Conservation (phyloP, 306 rosid species). For the Vachellia pachyceras region DNA sequence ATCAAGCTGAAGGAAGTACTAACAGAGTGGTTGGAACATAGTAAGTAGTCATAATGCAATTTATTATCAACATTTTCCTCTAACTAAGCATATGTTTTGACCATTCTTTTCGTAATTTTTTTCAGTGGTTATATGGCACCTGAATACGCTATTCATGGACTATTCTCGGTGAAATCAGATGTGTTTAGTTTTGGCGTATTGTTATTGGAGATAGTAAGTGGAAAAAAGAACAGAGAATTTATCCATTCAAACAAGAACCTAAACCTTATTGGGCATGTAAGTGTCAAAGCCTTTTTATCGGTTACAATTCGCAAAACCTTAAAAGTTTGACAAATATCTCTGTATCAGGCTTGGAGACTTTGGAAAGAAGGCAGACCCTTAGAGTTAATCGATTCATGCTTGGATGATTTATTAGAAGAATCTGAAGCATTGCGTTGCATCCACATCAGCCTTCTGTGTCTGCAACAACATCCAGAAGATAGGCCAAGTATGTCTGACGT, state of each 20-base stretch:
- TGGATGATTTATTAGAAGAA: conserved; percentile 30
- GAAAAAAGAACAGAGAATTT: conserved; percentile 44
- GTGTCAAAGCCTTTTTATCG: not conserved
- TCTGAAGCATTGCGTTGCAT: conserved; percentile 46
- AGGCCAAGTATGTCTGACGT: conserved; percentile 65
- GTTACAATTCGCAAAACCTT: not conserved
- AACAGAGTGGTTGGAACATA: conserved; percentile 47
- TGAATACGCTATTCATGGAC: conserved; percentile 42
- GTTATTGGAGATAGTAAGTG: conserved; percentile 41
- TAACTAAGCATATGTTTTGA: not conserved
- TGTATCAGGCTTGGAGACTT: conserved; percentile 42
- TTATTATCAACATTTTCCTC: not conserved
- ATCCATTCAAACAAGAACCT: conserved; percentile 19
- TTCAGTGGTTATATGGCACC: conserved; percentile 48
- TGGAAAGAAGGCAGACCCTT: conserved; percentile 41
- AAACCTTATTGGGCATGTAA: conserved; percentile 44
- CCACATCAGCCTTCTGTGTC: conserved; percentile 62
- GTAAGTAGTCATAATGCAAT: conserved; percentile 30
- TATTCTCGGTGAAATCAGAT: conserved; percentile 43
- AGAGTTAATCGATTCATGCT: conserved; percentile 49
- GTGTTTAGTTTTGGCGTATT: conserved; percentile 44
- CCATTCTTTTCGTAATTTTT: not conserved
- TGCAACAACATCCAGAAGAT: conserved; percentile 57
- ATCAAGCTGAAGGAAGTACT: conserved; percentile 44
- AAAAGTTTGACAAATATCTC: not conserved